A percentile compares a stretch with the other conserved stretches of the same genome.
phyloP scores from a whole-genome alignment of 768 basidiomycete species.

The Kwoniella heveanensis region DNA sequence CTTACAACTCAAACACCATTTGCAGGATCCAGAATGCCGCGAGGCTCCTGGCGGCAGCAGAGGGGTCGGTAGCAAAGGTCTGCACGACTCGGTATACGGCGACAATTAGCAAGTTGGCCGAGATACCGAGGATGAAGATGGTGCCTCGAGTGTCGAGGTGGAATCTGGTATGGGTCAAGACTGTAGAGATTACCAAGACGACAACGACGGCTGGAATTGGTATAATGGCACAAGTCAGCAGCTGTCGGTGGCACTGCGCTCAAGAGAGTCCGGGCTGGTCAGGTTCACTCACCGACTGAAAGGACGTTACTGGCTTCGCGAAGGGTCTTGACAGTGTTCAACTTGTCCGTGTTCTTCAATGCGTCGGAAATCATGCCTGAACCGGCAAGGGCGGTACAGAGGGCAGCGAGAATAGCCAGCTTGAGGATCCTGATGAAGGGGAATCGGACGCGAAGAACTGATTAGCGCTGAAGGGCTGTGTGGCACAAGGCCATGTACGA shows the following conservation, averaged over 20 bases:
- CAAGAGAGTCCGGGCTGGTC: no score
- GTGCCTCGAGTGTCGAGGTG: conserved; percentile 10
- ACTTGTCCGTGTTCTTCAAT: conserved; percentile 4
- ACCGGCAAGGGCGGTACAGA: conserved; percentile 26
- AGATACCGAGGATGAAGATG: conserved; percentile 16
- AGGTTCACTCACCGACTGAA: conserved; percentile 23
- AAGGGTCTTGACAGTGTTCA: conserved; percentile 22
- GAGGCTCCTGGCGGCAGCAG: conserved; percentile 4
- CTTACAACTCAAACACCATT: conserved; percentile 33
- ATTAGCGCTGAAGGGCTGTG: no score
- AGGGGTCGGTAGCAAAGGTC: conserved; percentile 6
- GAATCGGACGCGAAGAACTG: neutral
- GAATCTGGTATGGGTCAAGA: conserved; percentile 20
- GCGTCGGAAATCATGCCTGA: conserved; percentile 18
- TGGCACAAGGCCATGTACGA: neutral
- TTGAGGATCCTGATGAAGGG: conserved; percentile 13
- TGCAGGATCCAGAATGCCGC: conserved; percentile 32
- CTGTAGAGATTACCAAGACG: conserved; percentile 11
- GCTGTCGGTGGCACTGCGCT: no score
- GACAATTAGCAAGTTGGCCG: conserved; percentile 16
- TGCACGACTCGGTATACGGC: conserved; percentile 24
- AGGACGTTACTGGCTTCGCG: conserved; percentile 21
- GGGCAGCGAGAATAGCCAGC: conserved; percentile 13
- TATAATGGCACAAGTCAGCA: no score
- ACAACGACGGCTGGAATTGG: conserved; percentile 12